A percentile compares a stretch with the other conserved stretches of the same genome.
Evolutionary conservation across 495 filamentous ascomycete species (phyloP).

Genomic region (Xylaria cubensis): DNA sequence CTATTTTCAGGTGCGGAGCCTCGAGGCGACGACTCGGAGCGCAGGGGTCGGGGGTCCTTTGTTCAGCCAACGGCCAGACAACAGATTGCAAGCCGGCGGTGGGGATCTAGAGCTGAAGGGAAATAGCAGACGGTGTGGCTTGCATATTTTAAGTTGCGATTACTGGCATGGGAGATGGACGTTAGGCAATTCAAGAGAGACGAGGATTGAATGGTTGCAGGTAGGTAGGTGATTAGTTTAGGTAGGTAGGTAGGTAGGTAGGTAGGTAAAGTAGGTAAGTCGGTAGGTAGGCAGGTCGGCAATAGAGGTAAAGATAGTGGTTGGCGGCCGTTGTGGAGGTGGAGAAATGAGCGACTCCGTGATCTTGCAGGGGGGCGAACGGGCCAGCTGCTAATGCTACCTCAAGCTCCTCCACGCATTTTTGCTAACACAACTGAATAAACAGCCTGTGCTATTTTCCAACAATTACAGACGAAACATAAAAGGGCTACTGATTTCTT

Average conservation of each 20-base stretch:
- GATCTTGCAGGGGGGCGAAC: neutral
- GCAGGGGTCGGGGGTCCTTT: slow-evolving; percentile 26
- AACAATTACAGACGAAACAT: too few relatives aligned
- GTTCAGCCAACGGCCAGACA: slow-evolving; percentile 8
- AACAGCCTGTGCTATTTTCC: too few relatives aligned
- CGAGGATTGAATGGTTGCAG: neutral
- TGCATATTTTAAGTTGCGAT: slow-evolving; percentile 24
- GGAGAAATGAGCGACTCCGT: slow-evolving; percentile 25
- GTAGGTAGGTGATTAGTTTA: neutral
- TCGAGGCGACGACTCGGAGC: slow-evolving; percentile 24
- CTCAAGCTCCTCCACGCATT: too few relatives aligned
- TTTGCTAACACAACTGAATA: too few relatives aligned
- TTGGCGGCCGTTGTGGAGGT: slow-evolving; percentile 16
- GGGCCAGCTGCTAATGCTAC: neutral
- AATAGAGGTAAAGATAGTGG: neutral
- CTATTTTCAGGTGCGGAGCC: slow-evolving; percentile 31
- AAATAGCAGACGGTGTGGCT: slow-evolving; percentile 18
- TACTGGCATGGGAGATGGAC: slow-evolving; percentile 11
- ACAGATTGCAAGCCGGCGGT: slow-evolving; percentile 10
- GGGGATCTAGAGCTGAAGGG: neutral
- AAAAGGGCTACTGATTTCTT: too few relatives aligned
- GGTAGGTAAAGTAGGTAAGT: neutral
- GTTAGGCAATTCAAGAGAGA: slow-evolving; percentile 26
- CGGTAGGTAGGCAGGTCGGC: neutral
- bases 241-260: too few relatives aligned